Evolutionary conservation across 2,329 filamentous ascomycete genomes (phyloP).

Genomic region (Neurospora sp.): DNA sequence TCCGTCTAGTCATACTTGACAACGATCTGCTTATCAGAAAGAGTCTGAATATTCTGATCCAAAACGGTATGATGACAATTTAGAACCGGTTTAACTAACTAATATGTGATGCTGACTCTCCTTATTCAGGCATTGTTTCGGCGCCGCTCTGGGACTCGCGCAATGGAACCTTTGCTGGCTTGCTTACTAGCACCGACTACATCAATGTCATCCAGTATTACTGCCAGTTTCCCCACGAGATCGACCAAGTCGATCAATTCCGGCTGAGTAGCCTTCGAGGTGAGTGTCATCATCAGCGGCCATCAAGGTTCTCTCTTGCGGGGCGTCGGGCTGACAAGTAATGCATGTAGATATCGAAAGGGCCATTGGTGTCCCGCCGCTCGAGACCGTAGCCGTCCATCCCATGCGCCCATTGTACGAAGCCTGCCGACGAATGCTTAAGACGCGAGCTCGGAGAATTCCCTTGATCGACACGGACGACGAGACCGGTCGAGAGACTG

Average conservation of each 20-base stretch:
- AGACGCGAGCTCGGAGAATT: conserved; percentile 85
- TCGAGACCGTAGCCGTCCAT: conserved; percentile 94
- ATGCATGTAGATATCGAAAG: conserved; percentile 72
- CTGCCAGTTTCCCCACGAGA: conserved; percentile 87
- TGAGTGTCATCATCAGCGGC: conserved; percentile 29
- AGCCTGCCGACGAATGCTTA: conserved; percentile 87
- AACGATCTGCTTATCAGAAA: conserved; percentile 94
- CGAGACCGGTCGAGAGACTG: conserved; percentile 83
- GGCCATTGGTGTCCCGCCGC: conserved; percentile 79
- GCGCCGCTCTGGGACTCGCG: conserved; percentile 95
- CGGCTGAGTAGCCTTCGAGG: conserved; percentile 84
- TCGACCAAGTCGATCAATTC: conserved; percentile 88
- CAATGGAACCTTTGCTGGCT: conserved; percentile 83
- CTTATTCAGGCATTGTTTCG: conserved; percentile 74
- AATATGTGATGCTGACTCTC: conserved; percentile 3
- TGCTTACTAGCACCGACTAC: conserved; percentile 92
- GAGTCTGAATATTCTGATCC: conserved; percentile 87
- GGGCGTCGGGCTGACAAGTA: neutral
- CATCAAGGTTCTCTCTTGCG: neutral
- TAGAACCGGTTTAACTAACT: no score
- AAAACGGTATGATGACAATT: conserved; percentile 60
- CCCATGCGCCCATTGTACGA: conserved; percentile 87
- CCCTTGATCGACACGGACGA: conserved; percentile 89
- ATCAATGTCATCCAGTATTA: conserved; percentile 99
- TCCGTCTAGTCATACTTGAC: conserved; percentile 91